These are phyloP conservation scores for Prunus davidiana DNA, from an alignment of 306 rosid genomes.

Conservation along the genomic window DNA sequence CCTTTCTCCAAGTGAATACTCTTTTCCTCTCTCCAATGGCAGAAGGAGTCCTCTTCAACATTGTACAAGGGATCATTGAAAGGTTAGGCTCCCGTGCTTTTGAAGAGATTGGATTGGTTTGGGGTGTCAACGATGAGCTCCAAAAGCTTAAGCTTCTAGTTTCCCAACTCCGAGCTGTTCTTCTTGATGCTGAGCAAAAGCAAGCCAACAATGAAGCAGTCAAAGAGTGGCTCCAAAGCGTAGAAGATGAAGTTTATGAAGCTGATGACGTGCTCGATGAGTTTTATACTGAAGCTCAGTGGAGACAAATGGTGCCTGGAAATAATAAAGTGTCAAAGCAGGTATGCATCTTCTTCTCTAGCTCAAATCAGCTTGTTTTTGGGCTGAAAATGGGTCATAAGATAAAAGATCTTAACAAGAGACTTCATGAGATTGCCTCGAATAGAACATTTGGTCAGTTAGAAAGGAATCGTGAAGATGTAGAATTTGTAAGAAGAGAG, in stretches of 20 bases:
- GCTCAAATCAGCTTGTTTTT: slow-evolving; percentile 1
- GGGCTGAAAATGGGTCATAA: slow-evolving; percentile 7
- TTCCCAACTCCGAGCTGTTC: slow-evolving; percentile 6
- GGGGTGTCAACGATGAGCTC: slow-evolving; percentile 14
- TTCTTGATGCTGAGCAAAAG: slow-evolving; percentile 28
- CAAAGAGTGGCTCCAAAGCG: no score
- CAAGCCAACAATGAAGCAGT: background rate
- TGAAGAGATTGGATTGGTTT: background rate
- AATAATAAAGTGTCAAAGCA: no score
- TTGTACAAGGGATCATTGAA: background rate
- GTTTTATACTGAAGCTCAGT: slow-evolving; percentile 1
- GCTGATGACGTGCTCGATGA: background rate
- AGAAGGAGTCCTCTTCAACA: background rate
- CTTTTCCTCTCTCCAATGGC: background rate
- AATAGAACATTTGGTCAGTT: background rate
- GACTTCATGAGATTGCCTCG: slow-evolving; percentile 7
- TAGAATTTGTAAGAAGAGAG: rapidly evolving
- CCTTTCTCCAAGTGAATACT: no score
- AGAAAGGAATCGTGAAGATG: rapidly evolving
- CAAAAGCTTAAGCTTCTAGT: background rate
- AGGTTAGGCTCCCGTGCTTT: background rate
- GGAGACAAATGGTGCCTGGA: slow-evolving; percentile 15
- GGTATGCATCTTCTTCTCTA: background rate
- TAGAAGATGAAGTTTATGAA: slow-evolving; percentile 15
- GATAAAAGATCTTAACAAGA: slow-evolving; percentile 8